Evolutionary conservation across 495 filamentous ascomycete species (phyloP), one percentile per base, ranked within the genome.

Genomic region (Neurospora terricola): DNA sequence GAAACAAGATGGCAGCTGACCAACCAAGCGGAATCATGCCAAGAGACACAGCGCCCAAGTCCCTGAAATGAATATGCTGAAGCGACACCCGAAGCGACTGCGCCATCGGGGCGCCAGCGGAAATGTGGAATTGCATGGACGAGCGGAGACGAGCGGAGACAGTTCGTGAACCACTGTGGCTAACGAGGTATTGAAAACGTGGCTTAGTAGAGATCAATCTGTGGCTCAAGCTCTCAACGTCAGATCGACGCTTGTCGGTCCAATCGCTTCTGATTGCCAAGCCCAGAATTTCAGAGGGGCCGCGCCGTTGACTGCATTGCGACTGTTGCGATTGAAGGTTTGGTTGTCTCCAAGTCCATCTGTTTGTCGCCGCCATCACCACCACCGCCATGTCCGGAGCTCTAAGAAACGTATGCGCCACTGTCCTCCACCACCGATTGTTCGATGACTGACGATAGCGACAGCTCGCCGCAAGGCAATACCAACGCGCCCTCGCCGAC

Each of bases 401-500:
- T 4, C 43, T 38, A 11, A 43, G 70, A 16, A 72, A 38, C 21
- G 75, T 77, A 71, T 38, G 37, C 37, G 37, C 37, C 37, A 10
- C 37, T 38, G 7, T 38, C 9, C 37, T 3, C 9, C 9, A 38
- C 37, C 9, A 9, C 37, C 8, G 2, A 38, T 38, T 38, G 9
- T 38, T 38, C 37, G 8, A 10, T 38, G 1, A 38, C 37, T 38
- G 37, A 38, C 37, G 8, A 38, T 9, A 10, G 37, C 37, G 37
- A 38, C 37, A 10, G 77, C 39, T 74, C 75, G 77, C 76, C 27
- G 71, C 70, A 38, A 72, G 71, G 38, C 74, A 75, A 48, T 78
- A 89, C 84, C 84, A 89, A 72, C 89, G 87, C 82, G 90, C 91
- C 73, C 83, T 96, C 71, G 83, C 86, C 75, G 89, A 88, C 76